Base-by-base conservation (phyloP, 1,284 basidiomycete genomes). In the Vanrija sp. region DNA sequence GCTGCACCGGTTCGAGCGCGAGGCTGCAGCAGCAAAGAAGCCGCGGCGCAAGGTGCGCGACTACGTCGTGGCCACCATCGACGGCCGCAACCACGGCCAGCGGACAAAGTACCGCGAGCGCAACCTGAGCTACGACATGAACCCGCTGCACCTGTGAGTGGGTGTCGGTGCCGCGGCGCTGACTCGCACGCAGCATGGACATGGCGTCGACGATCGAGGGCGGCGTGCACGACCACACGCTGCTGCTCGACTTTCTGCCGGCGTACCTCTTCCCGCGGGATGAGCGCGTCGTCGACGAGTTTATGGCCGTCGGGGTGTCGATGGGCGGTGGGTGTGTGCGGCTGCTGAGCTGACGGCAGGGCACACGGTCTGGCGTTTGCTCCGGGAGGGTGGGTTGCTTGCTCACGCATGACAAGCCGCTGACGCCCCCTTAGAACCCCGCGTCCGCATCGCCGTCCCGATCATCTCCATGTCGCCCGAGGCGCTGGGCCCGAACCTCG, bases 231-330 rank as follows among this genome's bases (percentile, higher is more conserved):
- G 91, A 93, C 65, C 82, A 90, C 7, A 86, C 85, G 0, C 86
- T 86, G 73, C 69, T 93, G 49, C 85, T 91, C 61, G 87, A 91
- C 71, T 86, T 88, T 65, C 78, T 92, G 3, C 83, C 86, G 0
- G 67, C 83, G 5, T 86, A 85, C 68, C 72, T 93, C 18, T 92
- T 86, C 66, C 88, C 88, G 0, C 67, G 78, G n/a, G 83, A 77
- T 14, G 84, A 90, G 60, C 78, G 83, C 2, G 71, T 65, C 6
- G 80, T 92, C 38, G 78, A 75, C 8, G 78, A 83, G 52, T 92
- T 86, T 84, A 83, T 83, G 26, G 65, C 72, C 18, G 72, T 72
- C 1, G 80, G 80, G 3, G 70, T 79, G 42, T 73, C 69, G 16
- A 70, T 81, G 3, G 80, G 80, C 3, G 80, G 61, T 62, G 26